Evolutionary conservation across 768 basidiomycete species (phyloP), one percentile per base, ranked within the genome.

Genomic region (Arthromyces matolae): DNA sequence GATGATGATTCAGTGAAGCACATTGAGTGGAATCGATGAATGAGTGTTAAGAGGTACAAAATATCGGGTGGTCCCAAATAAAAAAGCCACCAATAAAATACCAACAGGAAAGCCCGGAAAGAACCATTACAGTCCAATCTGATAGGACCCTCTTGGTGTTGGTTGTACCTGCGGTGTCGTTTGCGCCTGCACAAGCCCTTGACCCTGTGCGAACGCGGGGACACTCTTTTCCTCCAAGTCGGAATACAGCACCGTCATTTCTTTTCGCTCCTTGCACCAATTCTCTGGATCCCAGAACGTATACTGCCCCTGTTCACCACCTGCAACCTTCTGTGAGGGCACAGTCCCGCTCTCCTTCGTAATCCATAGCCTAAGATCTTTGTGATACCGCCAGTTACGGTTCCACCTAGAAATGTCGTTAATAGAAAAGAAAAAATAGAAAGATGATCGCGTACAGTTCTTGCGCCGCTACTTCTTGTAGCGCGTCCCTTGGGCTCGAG

Each of bases 351-450:
- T 83, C 66, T 95, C 92, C 61, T 94, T 94, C 37, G 91, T 94
- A 67, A 96, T 77, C 83, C 79, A 79, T 45, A 90, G 66, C 33
- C 84, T 84, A 41, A 90, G 75, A 58, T 93, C 90, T 65, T 93
- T 96, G 80, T 96, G 93, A 68, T 87, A 96, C 51, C 94, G 77
- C 93, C 94, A 98, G 66, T 93, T 93, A 51, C 93, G 86, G 65
- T 89, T 88, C 76, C 83, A 95, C 61, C 93, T 94, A 48, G 19
- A 37, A 24, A 28, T 8, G 18, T 19, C 13, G 23, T 25, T 18
- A 48, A 39, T 13, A 6, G 16, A 42, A 5, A 27, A 31, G 18
- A 24, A 24, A 49, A 33, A 16, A 53, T 55, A 44, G 35, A 51
- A 55, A 47, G 16, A 34, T 49, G 52, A 37, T 54, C 3, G 83